Conservation (phyloP, 352 stramenopile species). For the Hyaloperonospora arabidopsidis region DNA sequence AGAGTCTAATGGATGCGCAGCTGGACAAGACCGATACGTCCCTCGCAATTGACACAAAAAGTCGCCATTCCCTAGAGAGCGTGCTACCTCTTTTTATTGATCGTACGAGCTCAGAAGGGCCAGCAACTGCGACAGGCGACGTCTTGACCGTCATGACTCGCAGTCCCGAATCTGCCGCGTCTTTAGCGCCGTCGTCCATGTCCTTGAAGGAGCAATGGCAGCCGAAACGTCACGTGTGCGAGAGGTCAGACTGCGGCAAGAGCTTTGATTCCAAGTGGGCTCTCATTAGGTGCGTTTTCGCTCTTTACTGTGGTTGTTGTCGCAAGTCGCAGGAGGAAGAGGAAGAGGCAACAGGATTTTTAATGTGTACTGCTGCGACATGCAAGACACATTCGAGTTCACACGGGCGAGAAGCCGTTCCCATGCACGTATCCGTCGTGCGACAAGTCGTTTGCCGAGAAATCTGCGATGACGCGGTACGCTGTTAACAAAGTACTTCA, state of each 20-base stretch:
- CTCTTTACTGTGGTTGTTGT: neutral
- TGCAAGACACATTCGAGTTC: constrained; percentile 75
- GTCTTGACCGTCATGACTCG: constrained; percentile 10
- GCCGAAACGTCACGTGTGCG: constrained; percentile 65
- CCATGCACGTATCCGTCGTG: constrained; percentile 73
- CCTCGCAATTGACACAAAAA: too few species aligned
- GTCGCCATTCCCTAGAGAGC: too few species aligned
- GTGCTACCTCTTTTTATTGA: too few species aligned
- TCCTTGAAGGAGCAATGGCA: constrained; percentile 58
- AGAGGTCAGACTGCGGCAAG: constrained; percentile 61
- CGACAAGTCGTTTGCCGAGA: constrained; percentile 85
- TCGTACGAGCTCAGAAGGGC: too few species aligned
- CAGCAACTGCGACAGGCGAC: constrained; percentile 18
- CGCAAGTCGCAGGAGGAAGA: neutral
- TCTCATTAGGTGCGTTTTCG: constrained; percentile 48
- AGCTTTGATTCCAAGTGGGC: constrained; percentile 84
- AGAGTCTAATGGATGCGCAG: constrained; percentile 20
- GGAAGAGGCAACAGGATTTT: neutral
- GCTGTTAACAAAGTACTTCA: constrained; percentile 3
- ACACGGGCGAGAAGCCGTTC: constrained; percentile 85
- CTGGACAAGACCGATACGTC: neutral
- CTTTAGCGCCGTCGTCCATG: constrained; percentile 30
- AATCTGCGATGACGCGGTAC: constrained; percentile 79
- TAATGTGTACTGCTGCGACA: constrained; percentile 6
- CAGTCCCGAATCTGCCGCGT: constrained; percentile 12